phyloP scores from a whole-genome alignment of 331 rosid species.

The Pyracantha coccinea region DNA sequence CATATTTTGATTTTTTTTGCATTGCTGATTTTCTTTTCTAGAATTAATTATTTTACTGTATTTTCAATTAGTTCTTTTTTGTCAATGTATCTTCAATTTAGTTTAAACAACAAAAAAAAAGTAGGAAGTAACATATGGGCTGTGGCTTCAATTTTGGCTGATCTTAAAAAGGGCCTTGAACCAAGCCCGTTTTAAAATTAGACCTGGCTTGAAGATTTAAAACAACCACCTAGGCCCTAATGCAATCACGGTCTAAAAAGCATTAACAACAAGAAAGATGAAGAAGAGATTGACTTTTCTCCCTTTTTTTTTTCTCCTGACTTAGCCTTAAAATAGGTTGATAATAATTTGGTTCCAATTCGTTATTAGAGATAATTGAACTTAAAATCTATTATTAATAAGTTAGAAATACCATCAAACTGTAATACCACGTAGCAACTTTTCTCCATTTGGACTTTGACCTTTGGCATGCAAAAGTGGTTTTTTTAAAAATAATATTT shows the following conservation, averaged over 20 bases:
- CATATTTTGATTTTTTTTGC: neutral
- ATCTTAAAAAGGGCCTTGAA: neutral
- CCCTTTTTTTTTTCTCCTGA: no score
- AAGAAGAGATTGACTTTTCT: neutral
- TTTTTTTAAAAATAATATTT: no score
- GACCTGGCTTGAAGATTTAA: neutral
- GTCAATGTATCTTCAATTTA: neutral
- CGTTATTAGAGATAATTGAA: rapidly evolving
- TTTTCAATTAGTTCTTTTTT: neutral
- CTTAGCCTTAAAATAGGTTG: no score
- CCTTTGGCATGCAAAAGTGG: neutral
- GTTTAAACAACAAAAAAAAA: neutral
- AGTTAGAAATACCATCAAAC: no score
- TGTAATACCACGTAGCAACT: rapidly evolving
- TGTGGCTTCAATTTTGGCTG: neutral
- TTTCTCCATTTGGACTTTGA: neutral
- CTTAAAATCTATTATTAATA: no score
- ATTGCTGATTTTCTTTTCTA: neutral
- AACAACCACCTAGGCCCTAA: neutral
- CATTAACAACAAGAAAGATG: neutral
- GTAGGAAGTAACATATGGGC: neutral
- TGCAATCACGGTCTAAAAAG: neutral
- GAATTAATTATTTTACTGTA: neutral
- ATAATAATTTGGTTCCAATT: rapidly evolving
- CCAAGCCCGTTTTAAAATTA: neutral